These are phyloP conservation scores for Diaporthe humulicola DNA, from an alignment of 2,329 filamentous ascomycete species.

Conservation along the genomic window DNA sequence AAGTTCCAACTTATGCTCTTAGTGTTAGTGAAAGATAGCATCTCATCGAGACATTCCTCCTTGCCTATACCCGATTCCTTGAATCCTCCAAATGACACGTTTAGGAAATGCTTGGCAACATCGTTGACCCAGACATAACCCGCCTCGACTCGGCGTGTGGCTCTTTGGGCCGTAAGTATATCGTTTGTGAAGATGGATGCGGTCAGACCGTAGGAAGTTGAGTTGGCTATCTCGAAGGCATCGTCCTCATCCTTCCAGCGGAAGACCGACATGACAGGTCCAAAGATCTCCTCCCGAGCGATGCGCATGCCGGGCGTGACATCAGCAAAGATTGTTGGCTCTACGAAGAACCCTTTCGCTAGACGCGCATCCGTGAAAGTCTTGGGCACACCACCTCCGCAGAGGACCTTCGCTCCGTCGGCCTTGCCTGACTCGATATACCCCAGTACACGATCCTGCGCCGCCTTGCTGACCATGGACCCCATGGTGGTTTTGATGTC, in stretches of 20 bases:
- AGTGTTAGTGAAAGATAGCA: neutral
- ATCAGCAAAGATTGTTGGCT: constrained; percentile 28
- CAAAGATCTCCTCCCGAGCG: constrained; percentile 29
- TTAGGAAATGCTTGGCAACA: neutral
- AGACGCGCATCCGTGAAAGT: neutral
- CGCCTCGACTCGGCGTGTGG: neutral
- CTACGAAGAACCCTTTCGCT: constrained; percentile 12
- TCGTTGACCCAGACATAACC: constrained; percentile 19
- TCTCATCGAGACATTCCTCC: constrained; percentile 5
- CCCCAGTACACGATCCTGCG: constrained; percentile 4
- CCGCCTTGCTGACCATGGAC: constrained; percentile 13
- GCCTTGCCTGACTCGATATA: constrained; percentile 5
- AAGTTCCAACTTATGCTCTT: constrained; percentile 10
- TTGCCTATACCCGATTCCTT: constrained; percentile 22
- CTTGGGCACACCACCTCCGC: neutral
- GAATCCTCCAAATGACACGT: neutral
- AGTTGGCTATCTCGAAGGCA: neutral
- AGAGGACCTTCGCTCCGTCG: neutral
- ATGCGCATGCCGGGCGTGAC: constrained; percentile 18
- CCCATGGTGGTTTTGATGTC: constrained; percentile 10
- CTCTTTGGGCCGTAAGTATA: constrained; percentile 1
- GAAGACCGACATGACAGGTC: constrained; percentile 6
- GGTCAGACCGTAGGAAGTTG: constrained; percentile 15
- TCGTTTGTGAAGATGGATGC: constrained; percentile 17
- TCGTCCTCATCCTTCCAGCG: constrained; percentile 8